phyloP scores from a whole-genome alignment of 1,284 basidiomycete genomes.

The Cryptococcus sp. region DNA sequence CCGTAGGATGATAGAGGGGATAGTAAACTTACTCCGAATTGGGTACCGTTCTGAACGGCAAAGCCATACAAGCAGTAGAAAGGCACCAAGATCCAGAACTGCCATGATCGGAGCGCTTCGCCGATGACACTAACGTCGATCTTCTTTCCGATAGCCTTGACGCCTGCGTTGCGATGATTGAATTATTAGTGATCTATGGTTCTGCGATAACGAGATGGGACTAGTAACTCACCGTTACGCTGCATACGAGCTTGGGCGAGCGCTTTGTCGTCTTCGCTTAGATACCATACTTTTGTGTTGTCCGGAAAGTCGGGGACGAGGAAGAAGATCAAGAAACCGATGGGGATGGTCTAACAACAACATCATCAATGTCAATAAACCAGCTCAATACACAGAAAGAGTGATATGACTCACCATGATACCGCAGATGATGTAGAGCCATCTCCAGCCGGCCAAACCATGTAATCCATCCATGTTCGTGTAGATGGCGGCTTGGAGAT shows the following conservation, averaged over 20 bases:
- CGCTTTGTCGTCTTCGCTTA: conserved; percentile 21
- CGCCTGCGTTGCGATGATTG: background rate
- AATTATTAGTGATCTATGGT: background rate
- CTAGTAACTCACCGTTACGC: conserved; percentile 9
- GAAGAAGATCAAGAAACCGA: conserved; percentile 18
- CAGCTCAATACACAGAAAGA: background rate
- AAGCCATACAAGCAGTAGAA: conserved; percentile 21
- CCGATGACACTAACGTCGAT: conserved; percentile 9
- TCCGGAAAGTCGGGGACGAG: conserved; percentile 28
- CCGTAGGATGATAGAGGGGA: too few species aligned
- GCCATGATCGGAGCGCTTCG: conserved; percentile 14
- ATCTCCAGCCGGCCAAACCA: conserved; percentile 38
- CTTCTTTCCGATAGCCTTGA: conserved; percentile 6
- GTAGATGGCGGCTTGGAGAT: conserved; percentile 32
- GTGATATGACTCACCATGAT: conserved; percentile 13
- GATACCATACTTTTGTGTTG: conserved; percentile 28
- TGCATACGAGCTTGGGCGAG: conserved; percentile 15
- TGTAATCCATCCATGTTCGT: conserved; percentile 27
- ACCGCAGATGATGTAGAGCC: conserved; percentile 30
- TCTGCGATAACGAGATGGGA: too few species aligned
- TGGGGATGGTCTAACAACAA: conserved; percentile 23
- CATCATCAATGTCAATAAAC: too few species aligned
- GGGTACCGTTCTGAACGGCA: conserved; percentile 14
- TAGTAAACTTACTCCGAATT: conserved; percentile 4
- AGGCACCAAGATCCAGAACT: conserved; percentile 19